Base-by-base conservation (phyloP, 306 rosid species). In the Mucuna pruriens region DNA sequence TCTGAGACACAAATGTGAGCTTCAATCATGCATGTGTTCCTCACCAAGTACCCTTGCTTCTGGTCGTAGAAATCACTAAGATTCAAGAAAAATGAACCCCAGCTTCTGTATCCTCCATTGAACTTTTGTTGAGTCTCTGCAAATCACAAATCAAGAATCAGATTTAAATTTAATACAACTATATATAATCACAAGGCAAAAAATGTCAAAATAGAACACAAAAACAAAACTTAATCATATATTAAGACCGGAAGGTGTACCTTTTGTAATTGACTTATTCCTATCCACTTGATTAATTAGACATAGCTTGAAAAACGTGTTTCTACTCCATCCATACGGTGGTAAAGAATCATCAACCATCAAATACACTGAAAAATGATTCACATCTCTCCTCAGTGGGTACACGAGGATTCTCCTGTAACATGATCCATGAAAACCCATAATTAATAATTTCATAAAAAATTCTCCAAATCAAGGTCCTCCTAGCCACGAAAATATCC, bases 11-110 rank as follows among this genome's bases (percentile, higher is more conserved):
- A 85, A 63, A 95, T 82, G 65, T 93, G 97, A 52, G 96, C 99
- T 82, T 95, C 99, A 80, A 95, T 81, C 9, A 91, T 45, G 60
- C 95, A 91, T 26, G 91, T 87, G 77, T 95, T 89, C 75, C 85
- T 90, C 65, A 91, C 83, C 51, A 95, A 90, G 70, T 86, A 95
- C 5, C 99, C 99, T 61, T 91, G 87, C 45, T 79, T 77, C 7
- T 75, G 89, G 57, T 95, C 90, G 75, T 84, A 49, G 70, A 95
- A 92, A 33, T 93, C 98, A 62, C 78, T 70, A 0, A 93, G 94
- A 76, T 86, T 89, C 86, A 95, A 57, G 83, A 95, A 93, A 51
- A 86, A 82, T 61, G 98, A 90, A 44, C 99, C 99, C 99, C 99
- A 95, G 61, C 94, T 83, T 44, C 90, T 86, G 85, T 90, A 75